Evolutionary conservation across 2,329 filamentous ascomycete genomes (phyloP), one percentile per base, ranked within the genome.

Genomic region (Trichoderma cornu-damae): DNA sequence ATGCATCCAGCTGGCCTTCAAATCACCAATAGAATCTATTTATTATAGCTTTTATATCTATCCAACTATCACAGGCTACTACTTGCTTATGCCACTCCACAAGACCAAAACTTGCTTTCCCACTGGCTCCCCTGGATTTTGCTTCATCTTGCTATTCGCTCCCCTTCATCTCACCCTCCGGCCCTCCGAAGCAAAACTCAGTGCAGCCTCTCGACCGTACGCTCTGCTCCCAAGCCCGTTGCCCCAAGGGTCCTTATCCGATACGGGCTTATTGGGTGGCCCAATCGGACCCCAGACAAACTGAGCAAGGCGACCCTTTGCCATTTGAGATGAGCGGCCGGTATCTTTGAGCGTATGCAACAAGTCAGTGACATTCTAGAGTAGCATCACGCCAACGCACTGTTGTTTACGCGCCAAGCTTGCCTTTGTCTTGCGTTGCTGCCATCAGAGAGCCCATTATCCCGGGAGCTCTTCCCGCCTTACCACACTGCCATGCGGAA

Each of bases 201-300:
- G 9, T 18, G 12, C 9, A 12, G 34, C n/a, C 12, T 30, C 34
- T 2, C 20, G 49, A 3, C 43, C 43, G 16, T 16, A 54, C 3
- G 26, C 3, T 12, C 34, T 51, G 9, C n/a, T 50, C 49, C 47
- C 18, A 14, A 22, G 11, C 1, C 34, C 40, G 16, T 55, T 40
- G 9, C 28, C 42, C 34, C 14, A 40, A 14, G 50, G 37, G 20
- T 34, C 35, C 8, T 9, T 26, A 12, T 26, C 44, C 7, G 20
- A 28, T 14, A 67, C 68, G 32, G 69, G 76, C 69, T 63, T 67
- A 22, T 66, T 61, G 32, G 66, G 69, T n/a, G 65, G 65, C 16
- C 64, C 65, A 42, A 69, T 65, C 1, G 67, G 62, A 1, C 68
- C 66, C 67, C 70, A 70, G 50, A 64, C 58, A 22, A 66, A 68